Evolutionary conservation across 1,284 basidiomycete species (phyloP).

Genomic region (Psilocybe mexicana): DNA sequence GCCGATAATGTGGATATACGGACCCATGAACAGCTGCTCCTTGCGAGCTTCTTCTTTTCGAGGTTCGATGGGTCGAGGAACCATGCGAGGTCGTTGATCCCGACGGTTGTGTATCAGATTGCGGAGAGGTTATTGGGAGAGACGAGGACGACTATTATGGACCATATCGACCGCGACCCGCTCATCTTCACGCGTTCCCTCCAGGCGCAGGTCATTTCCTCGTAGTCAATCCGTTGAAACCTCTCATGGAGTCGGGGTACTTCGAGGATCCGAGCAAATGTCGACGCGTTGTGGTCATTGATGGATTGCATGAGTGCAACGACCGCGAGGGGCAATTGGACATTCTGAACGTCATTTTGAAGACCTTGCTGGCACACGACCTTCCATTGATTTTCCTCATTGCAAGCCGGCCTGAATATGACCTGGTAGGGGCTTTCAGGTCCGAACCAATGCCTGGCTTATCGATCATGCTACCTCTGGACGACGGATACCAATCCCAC

Average conservation of each 20-base stretch:
- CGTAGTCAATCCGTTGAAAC: not conserved
- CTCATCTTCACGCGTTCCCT: slow-evolving; percentile 4
- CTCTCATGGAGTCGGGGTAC: not conserved
- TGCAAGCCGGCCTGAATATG: slow-evolving; percentile 5
- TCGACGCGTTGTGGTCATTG: slow-evolving; percentile 4
- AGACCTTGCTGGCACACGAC: not conserved
- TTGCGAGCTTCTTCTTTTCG: slow-evolving; percentile 4
- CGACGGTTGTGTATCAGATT: slow-evolving; percentile 5
- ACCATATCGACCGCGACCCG: slow-evolving; percentile 1
- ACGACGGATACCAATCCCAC: not conserved
- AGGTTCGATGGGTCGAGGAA: slow-evolving; percentile 2
- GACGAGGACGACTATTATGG: not conserved
- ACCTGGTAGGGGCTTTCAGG: not conserved
- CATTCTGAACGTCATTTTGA: not conserved
- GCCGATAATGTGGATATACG: slow-evolving; percentile 20
- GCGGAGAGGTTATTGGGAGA: not conserved
- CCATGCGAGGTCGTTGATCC: not conserved
- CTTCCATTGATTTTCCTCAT: slow-evolving; percentile 2
- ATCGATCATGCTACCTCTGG: not conserved
- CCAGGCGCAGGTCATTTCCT: not conserved
- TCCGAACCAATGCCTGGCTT: not conserved
- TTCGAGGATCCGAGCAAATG: not conserved
- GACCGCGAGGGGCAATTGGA: not conserved
- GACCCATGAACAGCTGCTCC: slow-evolving; percentile 5
- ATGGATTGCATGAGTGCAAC: slow-evolving; percentile 9